phyloP scores from a whole-genome alignment of 257 asterid species.

The Forsythia suspensa region DNA sequence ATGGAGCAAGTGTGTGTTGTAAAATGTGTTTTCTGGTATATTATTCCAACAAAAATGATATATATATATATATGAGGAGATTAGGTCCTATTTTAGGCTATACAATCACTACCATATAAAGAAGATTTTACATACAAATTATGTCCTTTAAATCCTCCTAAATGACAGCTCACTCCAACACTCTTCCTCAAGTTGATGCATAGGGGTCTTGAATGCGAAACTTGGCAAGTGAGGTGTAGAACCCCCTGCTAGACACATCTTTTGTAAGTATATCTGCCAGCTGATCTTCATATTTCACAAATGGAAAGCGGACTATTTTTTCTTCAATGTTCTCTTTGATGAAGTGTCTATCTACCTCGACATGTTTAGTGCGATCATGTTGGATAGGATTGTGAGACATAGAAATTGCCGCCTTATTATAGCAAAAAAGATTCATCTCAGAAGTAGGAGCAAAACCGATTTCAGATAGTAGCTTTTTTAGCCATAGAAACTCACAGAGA shows the following conservation, averaged over 20 bases:
- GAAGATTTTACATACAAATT: no score
- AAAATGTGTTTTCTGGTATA: neutral
- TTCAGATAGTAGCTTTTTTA: neutral
- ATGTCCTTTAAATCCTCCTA: no score
- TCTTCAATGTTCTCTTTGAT: neutral
- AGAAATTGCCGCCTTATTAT: neutral
- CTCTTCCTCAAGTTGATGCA: neutral
- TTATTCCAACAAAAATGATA: no score
- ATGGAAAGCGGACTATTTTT: neutral
- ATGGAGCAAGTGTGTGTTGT: neutral
- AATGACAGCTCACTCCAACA: no score
- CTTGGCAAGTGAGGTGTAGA: neutral
- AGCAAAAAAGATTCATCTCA: neutral
- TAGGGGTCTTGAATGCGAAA: neutral
- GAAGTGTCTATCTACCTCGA: neutral
- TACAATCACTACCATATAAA: no score
- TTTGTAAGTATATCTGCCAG: neutral
- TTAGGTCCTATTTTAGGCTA: no score
- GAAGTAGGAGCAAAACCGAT: neutral
- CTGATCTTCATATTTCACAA: neutral
- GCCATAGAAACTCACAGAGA: no score
- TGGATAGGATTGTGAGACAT: neutral
- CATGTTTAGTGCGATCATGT: neutral
- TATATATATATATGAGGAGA: no score
- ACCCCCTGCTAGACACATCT: neutral